Base-by-base conservation (phyloP, 78 protist species). In the Polysphondylium violaceum region DNA sequence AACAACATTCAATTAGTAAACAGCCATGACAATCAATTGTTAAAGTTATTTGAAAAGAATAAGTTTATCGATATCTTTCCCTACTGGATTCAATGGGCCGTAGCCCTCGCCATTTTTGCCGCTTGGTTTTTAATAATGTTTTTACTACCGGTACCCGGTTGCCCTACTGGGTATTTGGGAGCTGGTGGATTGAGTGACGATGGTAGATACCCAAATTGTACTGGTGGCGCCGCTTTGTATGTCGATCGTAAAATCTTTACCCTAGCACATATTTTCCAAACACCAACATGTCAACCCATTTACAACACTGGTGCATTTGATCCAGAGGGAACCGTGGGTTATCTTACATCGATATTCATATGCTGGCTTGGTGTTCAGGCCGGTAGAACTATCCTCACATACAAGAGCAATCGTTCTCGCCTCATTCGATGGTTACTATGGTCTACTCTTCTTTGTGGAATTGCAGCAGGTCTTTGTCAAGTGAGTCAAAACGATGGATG, bases 281-380 rank as follows among this genome's bases (percentile, higher is more conserved):
- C 59, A 25, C 92, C 96, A 60, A 81, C 93, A 29, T 67, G 87
- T 58, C 76, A 56, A 23, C 51, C 31, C 0, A 60, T 64, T 21
- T 94, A 94, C 41, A 23, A 58, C 43, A 91, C 96, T 7, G 87
- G 87, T 38, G 25, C 92, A 0, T 94, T 71, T 53, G 96, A 94
- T 56, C 96, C 96, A 25, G 94, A 95, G 25, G 97, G 97, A 25
- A 56, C 89, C 2, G 81, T 95, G 2, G 97, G 97, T 25, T 85
- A 60, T 64, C 76, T 95, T 31, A 95, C 95, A 17, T 81, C 93
- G 16, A 58, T 95, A 3, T 76, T 93, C 35, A n/a, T 95, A 23
- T 72, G 94, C 58, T 95, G 29, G 51, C 76, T 95, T 33, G 97
- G 97, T 36, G 83, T 93, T 12, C 95, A 90, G 55, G 78, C 79